Evolutionary conservation across 306 rosid genomes (phyloP).

Genomic region (Sesbania bispinosa): DNA sequence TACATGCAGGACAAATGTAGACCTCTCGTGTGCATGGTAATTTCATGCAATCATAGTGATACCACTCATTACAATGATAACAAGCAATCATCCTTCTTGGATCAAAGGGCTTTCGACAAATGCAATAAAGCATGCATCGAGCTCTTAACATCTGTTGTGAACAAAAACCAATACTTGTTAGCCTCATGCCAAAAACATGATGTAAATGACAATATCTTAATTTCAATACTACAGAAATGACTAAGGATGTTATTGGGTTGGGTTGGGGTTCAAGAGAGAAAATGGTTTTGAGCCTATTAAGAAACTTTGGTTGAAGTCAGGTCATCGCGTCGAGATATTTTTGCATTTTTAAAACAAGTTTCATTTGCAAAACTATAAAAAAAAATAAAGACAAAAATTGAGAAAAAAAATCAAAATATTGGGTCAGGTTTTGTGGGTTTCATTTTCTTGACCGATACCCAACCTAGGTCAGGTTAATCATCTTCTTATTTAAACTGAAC

Average conservation of each 20-base stretch:
- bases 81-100: conserved; percentile 84
- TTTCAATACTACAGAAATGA: conserved; percentile 24
- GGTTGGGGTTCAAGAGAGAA: neutral
- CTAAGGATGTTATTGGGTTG: neutral
- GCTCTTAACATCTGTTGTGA: conserved; percentile 73
- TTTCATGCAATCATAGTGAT: conserved; percentile 90
- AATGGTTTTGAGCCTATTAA: neutral
- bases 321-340: neutral
- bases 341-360: neutral
- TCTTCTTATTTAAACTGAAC: neutral
- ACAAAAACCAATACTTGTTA: conserved; percentile 26
- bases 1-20: conserved; percentile 89
- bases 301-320: neutral
- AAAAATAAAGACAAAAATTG: neutral
- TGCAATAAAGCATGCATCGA: conserved; percentile 89
- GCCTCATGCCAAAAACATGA: neutral
- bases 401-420: neutral
- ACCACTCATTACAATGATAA: conserved; percentile 85
- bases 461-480: neutral
- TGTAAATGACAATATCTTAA: conserved; percentile 25
- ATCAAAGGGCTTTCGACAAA: conserved; percentile 85
- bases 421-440: neutral
- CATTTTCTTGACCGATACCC: neutral
- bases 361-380: neutral
- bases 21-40: conserved; percentile 45